Conservation (phyloP, 495 filamentous ascomycete species). For the Penicillium antarcticum region DNA sequence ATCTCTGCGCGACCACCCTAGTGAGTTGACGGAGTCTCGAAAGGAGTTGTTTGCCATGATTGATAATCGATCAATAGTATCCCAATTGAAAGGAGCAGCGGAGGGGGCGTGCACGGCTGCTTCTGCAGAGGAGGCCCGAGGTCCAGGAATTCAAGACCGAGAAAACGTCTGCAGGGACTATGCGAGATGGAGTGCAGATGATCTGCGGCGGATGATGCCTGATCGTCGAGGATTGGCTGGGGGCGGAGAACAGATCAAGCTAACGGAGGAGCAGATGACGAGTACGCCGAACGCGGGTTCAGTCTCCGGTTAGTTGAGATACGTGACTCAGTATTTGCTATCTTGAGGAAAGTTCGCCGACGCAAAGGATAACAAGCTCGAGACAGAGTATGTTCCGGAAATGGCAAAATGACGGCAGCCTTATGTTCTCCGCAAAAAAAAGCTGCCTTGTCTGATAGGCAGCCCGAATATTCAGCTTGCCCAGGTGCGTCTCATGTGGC, state of each 20-base stretch:
- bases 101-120: slow-evolving; percentile 14
- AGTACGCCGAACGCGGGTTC: slow-evolving; percentile 29
- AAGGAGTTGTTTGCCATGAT: slow-evolving; percentile 89
- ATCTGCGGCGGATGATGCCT: slow-evolving; percentile 41
- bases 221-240: slow-evolving; percentile 23
- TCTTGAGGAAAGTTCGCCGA: slow-evolving; percentile 10
- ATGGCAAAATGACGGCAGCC: neutral
- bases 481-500: neutral
- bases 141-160: slow-evolving; percentile 18
- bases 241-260: slow-evolving; percentile 27
- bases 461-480: slow-evolving; percentile 11
- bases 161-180: slow-evolving; percentile 43
- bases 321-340: slow-evolving; percentile 9
- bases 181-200: slow-evolving; percentile 56
- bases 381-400: neutral
- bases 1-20: slow-evolving; percentile 92
- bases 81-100: slow-evolving; percentile 15
- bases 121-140: slow-evolving; percentile 25
- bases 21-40: slow-evolving; percentile 86
- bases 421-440: neutral
- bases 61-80: slow-evolving; percentile 2
- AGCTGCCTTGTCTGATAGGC: slow-evolving; percentile 7
- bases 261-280: slow-evolving; percentile 38
- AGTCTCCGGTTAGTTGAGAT: slow-evolving; percentile 24
- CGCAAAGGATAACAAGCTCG: neutral